Conservation (phyloP, 2,329 filamentous ascomycete genomes). For the Lasiodiplodia hormozganensis region DNA sequence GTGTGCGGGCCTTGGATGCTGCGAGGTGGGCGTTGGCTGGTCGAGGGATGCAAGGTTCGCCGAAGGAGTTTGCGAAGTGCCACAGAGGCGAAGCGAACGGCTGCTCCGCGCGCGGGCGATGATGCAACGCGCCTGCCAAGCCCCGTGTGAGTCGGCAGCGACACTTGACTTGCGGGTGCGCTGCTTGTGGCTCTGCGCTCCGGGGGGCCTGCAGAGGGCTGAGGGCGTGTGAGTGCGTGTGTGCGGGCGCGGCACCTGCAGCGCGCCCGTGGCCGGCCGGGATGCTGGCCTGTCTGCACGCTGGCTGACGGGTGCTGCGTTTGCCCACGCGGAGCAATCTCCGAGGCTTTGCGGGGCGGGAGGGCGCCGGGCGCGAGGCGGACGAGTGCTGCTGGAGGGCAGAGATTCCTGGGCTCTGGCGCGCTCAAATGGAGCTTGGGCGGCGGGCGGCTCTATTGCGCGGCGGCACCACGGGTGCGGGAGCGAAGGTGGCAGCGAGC, state of each 20-base stretch:
- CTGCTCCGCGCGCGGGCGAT: conserved; percentile 27
- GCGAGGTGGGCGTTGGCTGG: conserved; percentile 29
- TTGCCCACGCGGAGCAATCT: conserved; percentile 18
- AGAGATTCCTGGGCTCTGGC: conserved; percentile 4
- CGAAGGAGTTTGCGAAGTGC: conserved; percentile 29
- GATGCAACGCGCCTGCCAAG: conserved; percentile 27
- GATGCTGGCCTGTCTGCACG: conserved; percentile 18
- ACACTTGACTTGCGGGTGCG: not conserved
- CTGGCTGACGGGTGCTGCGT: conserved; percentile 1
- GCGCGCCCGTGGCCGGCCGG: conserved; percentile 25
- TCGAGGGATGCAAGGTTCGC: conserved; percentile 30
- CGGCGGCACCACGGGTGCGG: conserved; percentile 24
- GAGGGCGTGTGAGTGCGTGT: not conserved
- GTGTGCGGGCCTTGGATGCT: conserved; percentile 26
- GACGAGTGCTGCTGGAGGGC: conserved; percentile 3
- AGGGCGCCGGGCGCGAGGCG: conserved; percentile 1
- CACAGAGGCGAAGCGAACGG: conserved; percentile 28
- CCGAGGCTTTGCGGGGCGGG: conserved; percentile 16
- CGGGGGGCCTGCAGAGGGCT: conserved; percentile 18
- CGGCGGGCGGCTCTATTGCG: conserved; percentile 20
- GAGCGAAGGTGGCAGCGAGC: conserved; percentile 16
- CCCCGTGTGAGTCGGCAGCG: conserved; percentile 15
- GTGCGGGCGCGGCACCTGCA: conserved; percentile 21
- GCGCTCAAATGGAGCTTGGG: conserved; percentile 21
- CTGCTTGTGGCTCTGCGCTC: not conserved